Conservation (phyloP, 2,329 filamentous ascomycete genomes). For the Neonectria coccinea region DNA sequence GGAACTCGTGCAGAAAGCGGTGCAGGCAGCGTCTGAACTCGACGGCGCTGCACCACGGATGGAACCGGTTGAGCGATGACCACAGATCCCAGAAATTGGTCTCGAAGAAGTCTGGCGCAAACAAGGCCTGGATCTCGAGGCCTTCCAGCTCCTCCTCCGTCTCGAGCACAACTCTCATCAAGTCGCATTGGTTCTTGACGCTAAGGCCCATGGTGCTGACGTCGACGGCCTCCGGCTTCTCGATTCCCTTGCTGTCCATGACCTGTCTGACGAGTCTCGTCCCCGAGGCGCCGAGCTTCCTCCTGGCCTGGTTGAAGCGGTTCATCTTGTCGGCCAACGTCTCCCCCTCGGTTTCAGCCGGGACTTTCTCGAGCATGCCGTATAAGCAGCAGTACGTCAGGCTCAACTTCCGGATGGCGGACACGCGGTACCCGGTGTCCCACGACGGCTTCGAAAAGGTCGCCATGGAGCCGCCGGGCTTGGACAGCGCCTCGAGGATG, state of each 20-base stretch:
- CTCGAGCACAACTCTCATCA: slow-evolving; percentile 45
- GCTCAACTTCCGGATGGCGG: slow-evolving; percentile 44
- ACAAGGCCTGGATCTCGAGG: slow-evolving; percentile 43
- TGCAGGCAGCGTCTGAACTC: slow-evolving; percentile 45
- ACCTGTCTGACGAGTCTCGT: slow-evolving; percentile 41
- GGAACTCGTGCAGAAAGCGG: slow-evolving; percentile 44
- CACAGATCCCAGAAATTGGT: slow-evolving; percentile 46
- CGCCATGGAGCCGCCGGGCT: slow-evolving; percentile 43
- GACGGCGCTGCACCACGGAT: slow-evolving; percentile 46
- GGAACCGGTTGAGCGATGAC: slow-evolving; percentile 45
- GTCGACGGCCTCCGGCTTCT: slow-evolving; percentile 41
- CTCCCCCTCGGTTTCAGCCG: slow-evolving; percentile 36
- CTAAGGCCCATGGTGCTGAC: slow-evolving; percentile 45
- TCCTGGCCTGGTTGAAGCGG: slow-evolving; percentile 39
- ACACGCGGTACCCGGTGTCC: slow-evolving; percentile 43
- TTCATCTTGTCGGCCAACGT: slow-evolving; percentile 42
- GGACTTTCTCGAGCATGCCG: slow-evolving; percentile 43
- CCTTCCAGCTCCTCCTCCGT: slow-evolving; percentile 44
- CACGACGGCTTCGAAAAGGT: slow-evolving; percentile 38
- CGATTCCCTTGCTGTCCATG: slow-evolving; percentile 31
- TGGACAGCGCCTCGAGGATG: slow-evolving; percentile 42
- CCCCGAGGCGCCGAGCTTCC: slow-evolving; percentile 41
- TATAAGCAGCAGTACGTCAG: slow-evolving; percentile 44
- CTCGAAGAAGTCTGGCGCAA: slow-evolving; percentile 44
- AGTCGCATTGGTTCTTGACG: slow-evolving; percentile 46